Percentiles rank a stretch among this genome's conserved stretches.
These are phyloP conservation scores for Chaetomium fimeti DNA, from an alignment of 495 filamentous ascomycete genomes.

Conservation along the genomic window DNA sequence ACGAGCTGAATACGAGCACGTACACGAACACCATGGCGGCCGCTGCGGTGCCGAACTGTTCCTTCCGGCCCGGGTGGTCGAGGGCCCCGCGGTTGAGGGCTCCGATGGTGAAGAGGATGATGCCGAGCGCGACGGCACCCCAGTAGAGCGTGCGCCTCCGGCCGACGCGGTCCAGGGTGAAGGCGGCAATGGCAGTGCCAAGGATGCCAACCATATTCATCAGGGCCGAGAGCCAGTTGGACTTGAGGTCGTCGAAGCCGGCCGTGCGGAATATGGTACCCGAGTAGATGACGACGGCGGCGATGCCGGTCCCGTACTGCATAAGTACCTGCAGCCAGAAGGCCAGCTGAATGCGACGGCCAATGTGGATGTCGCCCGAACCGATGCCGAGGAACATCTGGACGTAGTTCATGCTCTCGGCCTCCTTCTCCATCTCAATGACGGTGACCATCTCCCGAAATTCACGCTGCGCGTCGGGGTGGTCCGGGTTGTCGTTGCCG, in stretches of 20 bases:
- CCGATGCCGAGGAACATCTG: conserved; percentile 1
- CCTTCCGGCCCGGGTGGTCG: neutral
- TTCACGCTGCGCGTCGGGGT: neutral
- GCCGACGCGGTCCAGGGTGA: conserved; percentile 5
- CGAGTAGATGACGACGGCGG: conserved; percentile 2
- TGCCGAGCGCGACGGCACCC: neutral
- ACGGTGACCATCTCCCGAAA: conserved; percentile 1
- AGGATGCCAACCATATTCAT: neutral
- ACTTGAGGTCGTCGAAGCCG: conserved; percentile 1
- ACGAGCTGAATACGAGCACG: neutral
- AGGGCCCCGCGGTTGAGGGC: neutral
- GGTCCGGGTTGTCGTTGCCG: neutral
- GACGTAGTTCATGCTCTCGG: neutral
- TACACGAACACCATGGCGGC: neutral
- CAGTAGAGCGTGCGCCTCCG: neutral
- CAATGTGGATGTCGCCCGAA: conserved; percentile 4
- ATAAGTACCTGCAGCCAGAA: conserved; percentile 9
- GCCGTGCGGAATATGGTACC: neutral
- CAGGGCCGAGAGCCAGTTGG: neutral
- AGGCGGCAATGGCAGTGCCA: neutral
- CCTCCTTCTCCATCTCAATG: neutral
- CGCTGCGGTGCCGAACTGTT: neutral
- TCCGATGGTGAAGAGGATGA: neutral
- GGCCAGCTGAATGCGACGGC: conserved; percentile 7
- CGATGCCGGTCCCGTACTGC: neutral